Conservation (phyloP, 768 basidiomycete genomes). For the Russula sp. region DNA sequence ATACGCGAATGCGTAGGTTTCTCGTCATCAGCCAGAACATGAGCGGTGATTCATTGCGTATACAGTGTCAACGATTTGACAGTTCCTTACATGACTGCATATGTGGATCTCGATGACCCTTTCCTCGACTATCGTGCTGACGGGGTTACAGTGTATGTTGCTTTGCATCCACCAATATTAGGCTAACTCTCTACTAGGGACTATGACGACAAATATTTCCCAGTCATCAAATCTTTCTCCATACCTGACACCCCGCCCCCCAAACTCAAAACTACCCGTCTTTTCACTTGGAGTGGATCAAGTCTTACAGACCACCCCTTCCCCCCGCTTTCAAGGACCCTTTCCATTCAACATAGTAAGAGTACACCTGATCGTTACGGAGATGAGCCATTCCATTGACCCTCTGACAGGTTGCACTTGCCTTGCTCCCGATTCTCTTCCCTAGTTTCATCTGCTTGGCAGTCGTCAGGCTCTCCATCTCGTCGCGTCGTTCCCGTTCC, state of each 20-base stretch:
- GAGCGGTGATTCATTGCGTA: conserved; percentile 4
- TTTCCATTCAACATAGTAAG: conserved; percentile 75
- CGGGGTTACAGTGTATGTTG: conserved; percentile 60
- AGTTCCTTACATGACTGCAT: conserved; percentile 79
- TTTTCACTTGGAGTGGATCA: conserved; percentile 20
- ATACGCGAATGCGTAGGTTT: conserved; percentile 74
- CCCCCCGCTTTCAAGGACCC: conserved; percentile 12
- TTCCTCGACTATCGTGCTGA: conserved; percentile 55
- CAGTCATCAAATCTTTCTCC: conserved; percentile 27
- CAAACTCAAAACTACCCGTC: conserved; percentile 12
- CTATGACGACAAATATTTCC: conserved; percentile 26
- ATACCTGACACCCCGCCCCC: conserved; percentile 17
- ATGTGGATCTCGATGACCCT: conserved; percentile 64
- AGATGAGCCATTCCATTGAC: not conserved
- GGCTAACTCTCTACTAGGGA: conserved; percentile 5
- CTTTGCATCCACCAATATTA: not conserved
- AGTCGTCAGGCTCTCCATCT: conserved; percentile 55
- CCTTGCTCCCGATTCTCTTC: conserved; percentile 60
- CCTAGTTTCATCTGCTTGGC: conserved; percentile 55
- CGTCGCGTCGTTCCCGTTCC: conserved; percentile 55
- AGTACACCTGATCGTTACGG: conserved; percentile 4
- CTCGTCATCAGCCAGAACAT: not conserved
- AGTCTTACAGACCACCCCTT: conserved; percentile 20
- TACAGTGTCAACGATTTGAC: conserved; percentile 67
- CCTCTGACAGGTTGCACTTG: conserved; percentile 47